Conservation (phyloP, 2,329 filamentous ascomycete genomes). For the Cryphonectria japonica region DNA sequence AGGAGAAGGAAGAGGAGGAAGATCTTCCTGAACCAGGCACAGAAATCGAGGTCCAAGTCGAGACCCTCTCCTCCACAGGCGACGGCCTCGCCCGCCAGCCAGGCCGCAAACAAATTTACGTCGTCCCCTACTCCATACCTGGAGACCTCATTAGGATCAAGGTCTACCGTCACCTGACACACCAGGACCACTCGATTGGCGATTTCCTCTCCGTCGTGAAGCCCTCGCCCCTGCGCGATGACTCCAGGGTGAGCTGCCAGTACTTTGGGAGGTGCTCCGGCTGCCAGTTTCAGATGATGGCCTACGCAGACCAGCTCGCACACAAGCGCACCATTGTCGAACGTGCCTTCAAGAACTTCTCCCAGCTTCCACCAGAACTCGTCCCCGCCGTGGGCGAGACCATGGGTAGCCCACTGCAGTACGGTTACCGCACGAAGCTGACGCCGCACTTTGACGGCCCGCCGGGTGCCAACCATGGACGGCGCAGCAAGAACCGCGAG, state of each 20-base stretch:
- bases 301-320: slow-evolving; percentile 81
- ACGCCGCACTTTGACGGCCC: slow-evolving; percentile 94
- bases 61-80: slow-evolving; percentile 85
- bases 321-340: slow-evolving; percentile 87
- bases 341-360: slow-evolving; percentile 91
- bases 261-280: slow-evolving; percentile 90
- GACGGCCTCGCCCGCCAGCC: slow-evolving; percentile 82
- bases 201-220: slow-evolving; percentile 80
- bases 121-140: slow-evolving; percentile 85
- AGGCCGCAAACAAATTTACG: slow-evolving; percentile 71
- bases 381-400: slow-evolving; percentile 81
- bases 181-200: slow-evolving; percentile 72
- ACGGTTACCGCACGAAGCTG: slow-evolving; percentile 93
- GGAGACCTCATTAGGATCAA: slow-evolving; percentile 82
- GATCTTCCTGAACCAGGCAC: slow-evolving; percentile 67
- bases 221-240: slow-evolving; percentile 76
- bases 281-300: slow-evolving; percentile 97
- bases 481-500: slow-evolving; percentile 55
- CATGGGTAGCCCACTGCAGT: slow-evolving; percentile 87
- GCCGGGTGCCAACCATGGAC: slow-evolving; percentile 54
- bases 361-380: slow-evolving; percentile 73
- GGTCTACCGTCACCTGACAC: slow-evolving; percentile 70
- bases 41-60: slow-evolving; percentile 81
- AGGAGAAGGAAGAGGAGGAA: slow-evolving; percentile 31
- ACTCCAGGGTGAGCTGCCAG: slow-evolving; percentile 74